Evolutionary conservation across 768 basidiomycete genomes (phyloP), one percentile per base, ranked within the genome.

Genomic region (Multifurca ochricompacta): DNA sequence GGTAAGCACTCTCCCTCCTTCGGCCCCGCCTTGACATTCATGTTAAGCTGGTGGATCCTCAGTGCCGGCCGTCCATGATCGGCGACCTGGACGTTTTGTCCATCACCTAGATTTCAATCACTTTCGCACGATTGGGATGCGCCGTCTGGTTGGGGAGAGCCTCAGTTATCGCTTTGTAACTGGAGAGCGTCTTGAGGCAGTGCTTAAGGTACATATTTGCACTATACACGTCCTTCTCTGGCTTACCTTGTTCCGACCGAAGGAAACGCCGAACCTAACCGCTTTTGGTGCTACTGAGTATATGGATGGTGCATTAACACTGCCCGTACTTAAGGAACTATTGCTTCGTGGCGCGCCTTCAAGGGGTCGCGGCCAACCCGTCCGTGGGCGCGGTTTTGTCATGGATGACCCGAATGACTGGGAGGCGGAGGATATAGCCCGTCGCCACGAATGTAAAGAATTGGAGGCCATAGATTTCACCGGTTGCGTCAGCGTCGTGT

Each of bases 241-340:
- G 19, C 54, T 49, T 18, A 43, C 42, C 16, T 50, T 34, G 19
- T n/a, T n/a, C 5, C 44, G 23, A 64, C 5, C 44, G 23, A 64
- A 94, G 91, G 91, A 95, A 77, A 82, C 85, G 71, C 90, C 91
- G 0, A 92, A 92, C 60, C 73, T 98, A 10, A 75, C 75, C 16
- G 77, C 83, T 8, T 91, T 99, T 59, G 94, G 94, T n/a, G 93
- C 91, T 5, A 97, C 95, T 2, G 95, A 99, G 68, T 99, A 97
- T 67, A 97, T 99, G 90, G 95, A 99, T 61, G 85, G 89, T 3
- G 85, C 95, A 1, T 74, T 99, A 37, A 89, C 85, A 11, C 72
- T 88, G 14, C 75, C 84, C 0, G 93, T 98, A 16, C 73, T 99
- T 10, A 87, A 83, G 50, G 95, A 97, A 65, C 72, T 99, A 16